phyloP scores from a whole-genome alignment of 306 rosid genomes.

The Inga oerstediana region DNA sequence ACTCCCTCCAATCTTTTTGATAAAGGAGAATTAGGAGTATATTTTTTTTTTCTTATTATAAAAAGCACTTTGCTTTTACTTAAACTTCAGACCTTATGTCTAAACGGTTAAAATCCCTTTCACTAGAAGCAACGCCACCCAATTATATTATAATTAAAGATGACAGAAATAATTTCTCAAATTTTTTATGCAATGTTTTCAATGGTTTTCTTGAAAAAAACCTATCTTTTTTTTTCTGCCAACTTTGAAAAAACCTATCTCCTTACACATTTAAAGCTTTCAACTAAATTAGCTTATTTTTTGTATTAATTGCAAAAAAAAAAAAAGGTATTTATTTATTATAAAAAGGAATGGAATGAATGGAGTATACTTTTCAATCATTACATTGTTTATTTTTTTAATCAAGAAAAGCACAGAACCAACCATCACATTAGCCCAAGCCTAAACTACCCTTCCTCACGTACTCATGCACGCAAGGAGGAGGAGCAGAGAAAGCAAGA shows the following conservation, averaged over 20 bases:
- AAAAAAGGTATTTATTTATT: background rate
- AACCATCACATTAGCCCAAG: too few species aligned
- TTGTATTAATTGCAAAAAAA: too few species aligned
- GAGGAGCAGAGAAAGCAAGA: too few species aligned
- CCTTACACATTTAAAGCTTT: background rate
- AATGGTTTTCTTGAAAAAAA: background rate
- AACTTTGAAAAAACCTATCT: background rate
- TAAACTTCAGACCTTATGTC: too few species aligned
- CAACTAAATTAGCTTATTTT: too few species aligned
- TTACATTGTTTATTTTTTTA: background rate
- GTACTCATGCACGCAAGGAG: too few species aligned
- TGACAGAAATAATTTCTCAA: background rate
- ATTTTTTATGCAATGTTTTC: background rate
- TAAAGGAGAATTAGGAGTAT: background rate
- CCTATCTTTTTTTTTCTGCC: too few species aligned
- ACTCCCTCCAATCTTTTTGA: background rate
- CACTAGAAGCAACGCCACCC: too few species aligned
- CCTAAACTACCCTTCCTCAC: too few species aligned
- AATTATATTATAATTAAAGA: too few species aligned
- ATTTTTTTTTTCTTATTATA: background rate
- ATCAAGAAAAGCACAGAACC: too few species aligned
- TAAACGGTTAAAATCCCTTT: too few species aligned
- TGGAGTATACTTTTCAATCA: background rate
- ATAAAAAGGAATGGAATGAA: background rate
- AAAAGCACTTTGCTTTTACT: background rate